These are phyloP conservation scores for Chalciporus chontae DNA, from an alignment of 768 basidiomycete genomes.

Conservation along the genomic window DNA sequence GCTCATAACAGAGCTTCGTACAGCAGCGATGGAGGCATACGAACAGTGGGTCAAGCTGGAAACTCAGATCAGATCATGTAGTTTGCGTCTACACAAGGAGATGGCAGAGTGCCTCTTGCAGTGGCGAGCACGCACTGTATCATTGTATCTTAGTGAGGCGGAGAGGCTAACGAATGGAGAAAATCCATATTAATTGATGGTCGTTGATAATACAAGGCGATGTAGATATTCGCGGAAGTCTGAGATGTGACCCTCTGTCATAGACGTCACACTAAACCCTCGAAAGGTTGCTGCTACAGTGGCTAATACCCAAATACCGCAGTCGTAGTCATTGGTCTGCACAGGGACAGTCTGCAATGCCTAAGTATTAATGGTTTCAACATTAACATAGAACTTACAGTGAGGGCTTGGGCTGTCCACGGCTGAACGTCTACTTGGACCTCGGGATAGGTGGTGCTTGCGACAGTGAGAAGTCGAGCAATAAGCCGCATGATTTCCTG, in stretches of 20 bases:
- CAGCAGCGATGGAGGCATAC: background rate
- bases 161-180: background rate
- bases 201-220: background rate
- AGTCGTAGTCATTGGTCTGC: conserved; percentile 22
- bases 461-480: background rate
- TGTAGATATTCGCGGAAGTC: background rate
- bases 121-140: background rate
- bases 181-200: background rate
- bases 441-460: background rate
- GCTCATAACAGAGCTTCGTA: background rate
- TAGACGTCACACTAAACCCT: conserved; percentile 6
- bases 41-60: background rate
- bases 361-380: too few species aligned
- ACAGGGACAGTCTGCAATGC: background rate
- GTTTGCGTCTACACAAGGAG: background rate
- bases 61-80: background rate
- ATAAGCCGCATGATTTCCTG: background rate
- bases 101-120: background rate
- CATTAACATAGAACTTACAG: background rate
- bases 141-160: background rate
- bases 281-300: conserved; percentile 19
- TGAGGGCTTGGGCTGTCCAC: background rate
- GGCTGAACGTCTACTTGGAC: background rate
- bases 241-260: conserved; percentile 6
- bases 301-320: conserved; percentile 26